Base-by-base conservation (phyloP, 768 basidiomycete genomes). In the Lepiota brunneoincarnata region DNA sequence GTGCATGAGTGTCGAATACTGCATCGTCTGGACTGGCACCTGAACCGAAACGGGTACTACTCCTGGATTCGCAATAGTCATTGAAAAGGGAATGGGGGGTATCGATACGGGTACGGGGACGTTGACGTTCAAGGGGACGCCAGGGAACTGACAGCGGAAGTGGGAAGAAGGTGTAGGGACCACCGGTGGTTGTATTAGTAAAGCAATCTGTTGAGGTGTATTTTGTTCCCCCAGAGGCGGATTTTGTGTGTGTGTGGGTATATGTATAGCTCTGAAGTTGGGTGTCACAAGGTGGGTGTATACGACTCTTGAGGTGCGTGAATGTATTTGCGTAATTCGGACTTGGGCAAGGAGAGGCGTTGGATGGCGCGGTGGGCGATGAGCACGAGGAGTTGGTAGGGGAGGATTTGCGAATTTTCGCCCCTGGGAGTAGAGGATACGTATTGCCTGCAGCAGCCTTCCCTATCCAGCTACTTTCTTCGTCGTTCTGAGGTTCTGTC, bases 1-100 rank as follows among this genome's bases (percentile, higher is more conserved):
- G 21, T 54, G 53, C 53, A 54, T 54, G 26, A 54, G 31, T 11
- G 53, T 54, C 24, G 53, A 54, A 35, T 54, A 54, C 9, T 54
- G 53, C 36, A 54, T 15, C 28, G 44, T 41, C 24, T 47, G 52
- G 15, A 54, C 45, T 18, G 52, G 52, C 3, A 54, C 45, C 17
- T 45, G 52, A 15, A 39, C 21, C 7, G 42, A 42, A 11, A 52
- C 21, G 11, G 31, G 31, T 34, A 36, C 17, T 54, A 20, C 46
- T n/a, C 43, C 24, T 15, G 52, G 44, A 39, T 31, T 14, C 14
- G 41, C 51, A 42, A 45, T 46, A 10, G 44, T 17, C 44, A 52
- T 26, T 17, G 51, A 17, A 35, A 45, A 12, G 6, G 51, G 43
- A 3, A 52, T 45, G 23, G 26, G n/a, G 11, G 40, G 31, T 11